These are phyloP conservation scores for Danielia reshetovae DNA, from an alignment of 805 yeast genomes.

Conservation along the genomic window DNA sequence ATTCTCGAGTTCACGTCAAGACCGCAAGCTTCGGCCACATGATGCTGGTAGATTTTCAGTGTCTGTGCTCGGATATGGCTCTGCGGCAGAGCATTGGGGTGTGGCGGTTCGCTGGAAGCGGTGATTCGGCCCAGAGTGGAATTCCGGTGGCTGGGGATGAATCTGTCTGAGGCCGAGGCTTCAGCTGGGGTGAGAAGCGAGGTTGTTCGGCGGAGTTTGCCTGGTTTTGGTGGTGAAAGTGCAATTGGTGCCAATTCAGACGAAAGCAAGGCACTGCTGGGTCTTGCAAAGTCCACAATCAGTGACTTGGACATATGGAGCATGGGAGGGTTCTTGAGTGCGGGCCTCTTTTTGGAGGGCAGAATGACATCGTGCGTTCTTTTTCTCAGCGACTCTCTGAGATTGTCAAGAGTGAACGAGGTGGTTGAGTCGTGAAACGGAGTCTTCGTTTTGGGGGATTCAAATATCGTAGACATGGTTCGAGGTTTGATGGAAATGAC, in stretches of 20 bases:
- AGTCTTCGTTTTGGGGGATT: constrained; percentile 8
- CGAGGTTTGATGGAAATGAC: too few relatives aligned
- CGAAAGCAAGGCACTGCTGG: constrained; percentile 4
- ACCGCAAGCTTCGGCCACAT: constrained; percentile 95
- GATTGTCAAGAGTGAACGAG: constrained; percentile 9
- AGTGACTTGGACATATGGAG: constrained; percentile 10
- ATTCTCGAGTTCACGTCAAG: constrained; percentile 77
- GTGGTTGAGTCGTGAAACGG: constrained; percentile 15
- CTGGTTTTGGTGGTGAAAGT: constrained; percentile 16
- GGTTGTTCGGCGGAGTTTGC: constrained; percentile 15
- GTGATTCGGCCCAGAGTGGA: constrained; percentile 37
- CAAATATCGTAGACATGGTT: background rate
- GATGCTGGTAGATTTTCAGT: constrained; percentile 59
- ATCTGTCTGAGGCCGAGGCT: constrained; percentile 28
- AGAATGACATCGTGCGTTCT: constrained; percentile 8
- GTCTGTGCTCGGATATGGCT: constrained; percentile 55
- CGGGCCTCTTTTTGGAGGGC: constrained; percentile 10
- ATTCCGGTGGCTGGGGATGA: constrained; percentile 42
- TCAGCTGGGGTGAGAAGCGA: constrained; percentile 13
- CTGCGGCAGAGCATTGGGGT: constrained; percentile 48
- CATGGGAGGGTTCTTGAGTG: constrained; percentile 5
- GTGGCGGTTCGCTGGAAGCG: constrained; percentile 28
- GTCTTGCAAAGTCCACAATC: constrained; percentile 14
- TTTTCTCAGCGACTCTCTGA: constrained; percentile 3
- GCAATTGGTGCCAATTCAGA: background rate